phyloP scores from a whole-genome alignment of 257 asterid species.

The Plantago ovata region DNA sequence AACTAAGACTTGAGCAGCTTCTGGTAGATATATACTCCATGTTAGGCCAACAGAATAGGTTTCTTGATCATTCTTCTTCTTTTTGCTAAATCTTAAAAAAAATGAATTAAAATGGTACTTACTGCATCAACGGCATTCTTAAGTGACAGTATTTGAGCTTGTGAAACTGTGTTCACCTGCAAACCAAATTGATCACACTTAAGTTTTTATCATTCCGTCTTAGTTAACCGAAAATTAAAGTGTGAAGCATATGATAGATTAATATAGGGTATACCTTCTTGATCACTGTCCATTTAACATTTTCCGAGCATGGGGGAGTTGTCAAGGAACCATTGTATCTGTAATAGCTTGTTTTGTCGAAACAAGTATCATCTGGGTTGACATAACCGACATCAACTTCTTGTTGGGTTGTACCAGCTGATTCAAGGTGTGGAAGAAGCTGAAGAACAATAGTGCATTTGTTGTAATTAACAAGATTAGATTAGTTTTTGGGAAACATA shows the following conservation, averaged over 20 bases:
- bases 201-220: no score
- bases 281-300: conserved; percentile 55
- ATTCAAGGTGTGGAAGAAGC: conserved; percentile 15
- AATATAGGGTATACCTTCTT: conserved; percentile 38
- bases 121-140: conserved; percentile 53
- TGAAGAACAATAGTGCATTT: background rate
- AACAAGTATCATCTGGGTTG: conserved; percentile 40
- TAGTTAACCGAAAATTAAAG: no score
- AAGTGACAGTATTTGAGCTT: conserved; percentile 43
- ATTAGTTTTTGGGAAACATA: background rate
- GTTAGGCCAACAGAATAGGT: no score
- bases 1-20: no score
- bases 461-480: background rate
- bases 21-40: no score
- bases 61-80: no score
- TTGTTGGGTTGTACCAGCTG: background rate
- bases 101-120: conserved; percentile 28
- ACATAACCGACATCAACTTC: conserved; percentile 31
- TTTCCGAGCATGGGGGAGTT: conserved; percentile 77
- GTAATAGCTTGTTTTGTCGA: conserved; percentile 54
- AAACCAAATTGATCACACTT: background rate
- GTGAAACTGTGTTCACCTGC: conserved; percentile 55
- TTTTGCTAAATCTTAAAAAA: no score
- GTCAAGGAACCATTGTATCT: conserved; percentile 80
- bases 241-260: no score